phyloP scores from a whole-genome alignment of 768 basidiomycete species.

The Exidia glandulosa region DNA sequence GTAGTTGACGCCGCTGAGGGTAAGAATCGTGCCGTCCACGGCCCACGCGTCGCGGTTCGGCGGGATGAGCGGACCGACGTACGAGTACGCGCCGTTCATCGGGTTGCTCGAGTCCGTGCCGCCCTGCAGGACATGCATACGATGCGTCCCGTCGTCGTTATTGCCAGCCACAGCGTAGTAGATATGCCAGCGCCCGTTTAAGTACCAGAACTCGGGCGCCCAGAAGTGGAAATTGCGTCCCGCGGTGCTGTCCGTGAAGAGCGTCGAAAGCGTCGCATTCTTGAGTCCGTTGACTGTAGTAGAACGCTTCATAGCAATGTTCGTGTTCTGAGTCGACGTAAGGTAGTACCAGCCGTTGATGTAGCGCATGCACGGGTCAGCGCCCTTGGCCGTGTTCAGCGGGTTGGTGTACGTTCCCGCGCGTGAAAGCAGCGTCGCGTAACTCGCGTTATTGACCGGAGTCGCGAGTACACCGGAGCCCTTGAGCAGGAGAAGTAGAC shows the following conservation, averaged over 20 bases:
- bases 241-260: background rate
- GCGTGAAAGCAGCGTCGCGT: no score
- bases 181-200: background rate
- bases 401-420: background rate
- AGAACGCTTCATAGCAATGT: background rate
- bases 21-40: background rate
- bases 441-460: no score
- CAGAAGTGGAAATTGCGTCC: background rate
- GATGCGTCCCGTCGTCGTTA: background rate
- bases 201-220: background rate
- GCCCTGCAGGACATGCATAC: background rate
- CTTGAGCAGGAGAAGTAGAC: no score
- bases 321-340: background rate
- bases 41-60: background rate
- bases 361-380: background rate
- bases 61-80: background rate
- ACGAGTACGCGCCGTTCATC: background rate
- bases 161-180: background rate
- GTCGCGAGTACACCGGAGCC: no score
- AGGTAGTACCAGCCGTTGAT: background rate
- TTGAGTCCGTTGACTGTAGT: background rate
- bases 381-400: background rate
- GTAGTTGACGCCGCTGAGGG: background rate
- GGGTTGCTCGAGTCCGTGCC: background rate
- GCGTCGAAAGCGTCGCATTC: background rate